Evolutionary conservation across 208 protist genomes (phyloP).

Genomic region (Naegleria gruberi): DNA sequence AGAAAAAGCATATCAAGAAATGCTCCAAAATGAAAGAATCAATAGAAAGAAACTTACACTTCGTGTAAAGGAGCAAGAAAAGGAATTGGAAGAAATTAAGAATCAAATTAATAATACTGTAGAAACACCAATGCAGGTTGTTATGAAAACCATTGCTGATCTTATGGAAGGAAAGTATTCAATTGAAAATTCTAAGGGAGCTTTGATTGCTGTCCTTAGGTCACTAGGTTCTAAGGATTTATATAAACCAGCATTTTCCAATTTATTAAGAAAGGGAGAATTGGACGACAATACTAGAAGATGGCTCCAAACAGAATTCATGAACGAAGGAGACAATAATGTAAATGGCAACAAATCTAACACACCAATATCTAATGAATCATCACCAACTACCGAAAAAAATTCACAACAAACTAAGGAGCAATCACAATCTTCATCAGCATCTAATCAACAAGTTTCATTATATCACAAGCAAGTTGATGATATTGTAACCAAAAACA

Average conservation of each 20-base stretch:
- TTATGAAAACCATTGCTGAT: slow-evolving; percentile 14
- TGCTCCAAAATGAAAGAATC: background rate
- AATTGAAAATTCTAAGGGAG: background rate
- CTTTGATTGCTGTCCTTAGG: background rate
- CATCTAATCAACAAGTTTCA: background rate
- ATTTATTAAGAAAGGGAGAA: background rate
- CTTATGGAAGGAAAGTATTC: background rate
- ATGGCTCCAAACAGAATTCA: slow-evolving; percentile 14
- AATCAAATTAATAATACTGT: background rate
- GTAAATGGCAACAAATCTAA: background rate
- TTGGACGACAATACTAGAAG: background rate
- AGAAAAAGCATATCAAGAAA: background rate
- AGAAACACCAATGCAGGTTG: slow-evolving; percentile 18
- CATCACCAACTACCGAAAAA: background rate
- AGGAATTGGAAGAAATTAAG: slow-evolving; percentile 10
- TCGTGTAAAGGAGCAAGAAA: background rate
- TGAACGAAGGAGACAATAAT: background rate
- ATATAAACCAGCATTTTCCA: background rate
- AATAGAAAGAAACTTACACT: background rate
- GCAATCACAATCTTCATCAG: background rate
- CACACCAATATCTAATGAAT: background rate
- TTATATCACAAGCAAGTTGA: background rate
- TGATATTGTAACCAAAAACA: background rate
- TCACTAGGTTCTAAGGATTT: background rate
- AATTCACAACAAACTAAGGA: background rate